Evolutionary conservation across 306 rosid species (phyloP), one percentile per base, ranked within the genome.

Genomic region (Vachellia pachyceras): DNA sequence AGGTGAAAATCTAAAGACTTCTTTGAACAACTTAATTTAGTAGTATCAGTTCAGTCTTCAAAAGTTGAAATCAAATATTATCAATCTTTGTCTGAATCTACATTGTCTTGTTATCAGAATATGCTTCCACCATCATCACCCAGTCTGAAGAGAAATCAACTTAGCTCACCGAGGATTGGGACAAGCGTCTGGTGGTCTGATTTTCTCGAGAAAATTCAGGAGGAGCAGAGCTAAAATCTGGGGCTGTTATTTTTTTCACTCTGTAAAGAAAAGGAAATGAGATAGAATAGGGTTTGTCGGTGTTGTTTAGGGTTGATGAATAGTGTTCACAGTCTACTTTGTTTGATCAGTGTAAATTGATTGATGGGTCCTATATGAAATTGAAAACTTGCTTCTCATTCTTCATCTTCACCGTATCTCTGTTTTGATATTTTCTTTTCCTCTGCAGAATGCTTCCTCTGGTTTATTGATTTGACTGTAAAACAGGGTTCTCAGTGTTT

Each of bases 321-420:
- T 82, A 80, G 82, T 72, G 74, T 70, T 70, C 66, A 49, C 77
- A 79, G 86, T 61, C 22, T 83, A 77, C 60, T 78, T 46, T 73
- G 86, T 37, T 84, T 85, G 77, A 78, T 76, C 66, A 84, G 80
- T 86, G 89, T 85, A 85, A 50, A 89, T 89, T 79, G 85, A 88
- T 77, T 74, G 85, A 88, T 79, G 95, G 73, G 81, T 29, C 82
- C 82, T 87, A 83, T 77, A 82, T 14, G 63, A 86, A 68, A n/a
- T 39, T 68, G 2, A 84, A 63, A 85, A 57, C 29, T 40, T 75
- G 3, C 49, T 36, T 74, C 72, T 47, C 82, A 77, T 74, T 84
- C 79, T 82, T 86, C 60, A 58, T 54, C 58, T 81, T 70, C 64
- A 22, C 35, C 10, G 64, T 67, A 66, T 82, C 64, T 73, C 61